phyloP scores from a whole-genome alignment of 768 basidiomycete species.

The Atractiella rhizophila region DNA sequence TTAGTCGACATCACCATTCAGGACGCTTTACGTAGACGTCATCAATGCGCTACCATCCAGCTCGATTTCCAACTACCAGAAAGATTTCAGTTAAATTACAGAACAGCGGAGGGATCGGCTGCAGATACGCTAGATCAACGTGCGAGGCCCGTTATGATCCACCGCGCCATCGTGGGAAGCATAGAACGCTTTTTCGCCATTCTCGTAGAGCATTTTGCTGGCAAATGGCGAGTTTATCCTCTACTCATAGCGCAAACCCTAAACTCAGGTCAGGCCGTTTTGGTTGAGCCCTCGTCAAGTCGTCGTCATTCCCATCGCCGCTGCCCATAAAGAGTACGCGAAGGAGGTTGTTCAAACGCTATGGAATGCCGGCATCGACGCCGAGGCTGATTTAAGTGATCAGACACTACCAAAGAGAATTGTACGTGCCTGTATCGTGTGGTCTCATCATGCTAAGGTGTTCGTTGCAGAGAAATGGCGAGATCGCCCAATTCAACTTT shows the following conservation, averaged over 20 bases:
- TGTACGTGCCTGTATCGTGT: slow-evolving; percentile 1
- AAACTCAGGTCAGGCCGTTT: slow-evolving; percentile 45
- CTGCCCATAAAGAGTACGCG: slow-evolving; percentile 64
- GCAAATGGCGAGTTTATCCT: slow-evolving; percentile 51
- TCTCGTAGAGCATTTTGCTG: slow-evolving; percentile 86
- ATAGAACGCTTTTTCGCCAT: slow-evolving; percentile 91
- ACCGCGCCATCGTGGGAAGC: slow-evolving; percentile 81
- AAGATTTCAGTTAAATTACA: slow-evolving; percentile 82
- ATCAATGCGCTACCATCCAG: slow-evolving; percentile 97
- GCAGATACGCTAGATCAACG: slow-evolving; percentile 18
- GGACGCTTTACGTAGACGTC: slow-evolving; percentile 71
- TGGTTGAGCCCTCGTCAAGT: slow-evolving; percentile 96
- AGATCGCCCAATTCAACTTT: slow-evolving; percentile 94
- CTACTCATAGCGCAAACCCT: not conserved
- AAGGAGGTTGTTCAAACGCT: slow-evolving; percentile 48
- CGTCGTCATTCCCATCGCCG: slow-evolving; percentile 75
- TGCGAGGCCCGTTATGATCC: slow-evolving; percentile 82
- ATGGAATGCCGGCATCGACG: slow-evolving; percentile 44
- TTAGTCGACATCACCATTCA: slow-evolving; percentile 78
- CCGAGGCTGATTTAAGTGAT: slow-evolving; percentile 73
- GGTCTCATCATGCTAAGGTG: not conserved
- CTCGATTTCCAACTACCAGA: slow-evolving; percentile 97
- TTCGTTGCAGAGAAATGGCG: slow-evolving; percentile 41
- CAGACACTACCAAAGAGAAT: slow-evolving; percentile 94
- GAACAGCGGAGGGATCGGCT: slow-evolving; percentile 36